Evolutionary conservation across 257 asterid species (phyloP), one percentile per base, ranked within the genome.

Genomic region (Lycium barbarum): DNA sequence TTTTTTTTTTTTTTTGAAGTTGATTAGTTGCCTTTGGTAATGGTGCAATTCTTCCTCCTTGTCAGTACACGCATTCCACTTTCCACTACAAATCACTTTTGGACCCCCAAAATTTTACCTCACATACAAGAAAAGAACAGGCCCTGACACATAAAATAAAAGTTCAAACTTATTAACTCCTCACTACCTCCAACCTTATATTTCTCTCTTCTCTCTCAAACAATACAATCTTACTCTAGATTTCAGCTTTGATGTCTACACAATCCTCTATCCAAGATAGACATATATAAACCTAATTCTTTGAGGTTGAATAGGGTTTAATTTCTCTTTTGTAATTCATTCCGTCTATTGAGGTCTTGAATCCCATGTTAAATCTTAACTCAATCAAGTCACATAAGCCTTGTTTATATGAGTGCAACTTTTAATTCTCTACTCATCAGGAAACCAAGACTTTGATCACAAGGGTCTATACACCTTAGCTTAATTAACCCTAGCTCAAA

Each of bases 11-110:
- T 26, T 26, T 26, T 26, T 26, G 33, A 91, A 93, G 97, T 88
- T 89, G 91, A 26, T 26, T 26, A 90, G 84, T 86, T 88, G 89
- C 93, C 98, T 91, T 93, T 91, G 94, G 83, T 87, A 81, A 89
- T 87, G 91, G 80, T 91, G 91, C 91, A 82, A 47, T 86, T 90
- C 93, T 58, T 88, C 91, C 85, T 90, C 92, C 93, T 92, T 83
- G 91, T 90, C 94, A 92, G 62, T 93, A 91, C 95, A 91, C 91
- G 98, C 95, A 90, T 88, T 89, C 97, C 95, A 93, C 95, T 94
- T 94, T 92, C 93, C 88, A 88, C 93, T 84, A 67, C 88, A 78
- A 80, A 86, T 76, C 86, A 84, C 53, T 62, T 85, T 90, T 87
- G 88, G 91, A 92, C 93, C 91, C 73, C 93, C 89, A 81, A 87